Evolutionary conservation across 495 filamentous ascomycete genomes (phyloP).

Genomic region (Apiosordaria backusii): DNA sequence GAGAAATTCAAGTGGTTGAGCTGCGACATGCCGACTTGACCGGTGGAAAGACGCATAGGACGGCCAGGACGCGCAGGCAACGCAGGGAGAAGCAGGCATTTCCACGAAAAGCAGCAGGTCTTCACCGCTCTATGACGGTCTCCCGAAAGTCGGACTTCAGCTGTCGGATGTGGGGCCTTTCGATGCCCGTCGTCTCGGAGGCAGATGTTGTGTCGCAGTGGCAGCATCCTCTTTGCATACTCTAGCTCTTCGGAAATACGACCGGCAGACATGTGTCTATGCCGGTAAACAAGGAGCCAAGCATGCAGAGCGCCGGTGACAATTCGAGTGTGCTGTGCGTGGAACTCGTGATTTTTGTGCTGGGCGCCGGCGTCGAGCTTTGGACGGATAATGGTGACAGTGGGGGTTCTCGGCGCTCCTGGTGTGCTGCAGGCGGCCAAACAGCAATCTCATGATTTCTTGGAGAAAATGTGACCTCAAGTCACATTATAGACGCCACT

Average conservation of each 20-base stretch:
- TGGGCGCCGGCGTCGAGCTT: not conserved
- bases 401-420: not conserved
- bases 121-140: not conserved
- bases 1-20: conserved; percentile 19
- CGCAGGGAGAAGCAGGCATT: not conserved
- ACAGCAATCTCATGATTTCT: not conserved
- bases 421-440: not conserved
- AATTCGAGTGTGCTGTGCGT: not conserved
- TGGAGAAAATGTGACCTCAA: not conserved
- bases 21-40: conserved; percentile 21
- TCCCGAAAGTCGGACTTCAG: conserved; percentile 2
- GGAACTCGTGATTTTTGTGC: not conserved
- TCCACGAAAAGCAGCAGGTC: not conserved
- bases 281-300: not conserved
- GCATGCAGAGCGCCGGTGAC: not conserved
- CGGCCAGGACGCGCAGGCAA: not conserved
- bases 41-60: conserved; percentile 17
- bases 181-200: not conserved
- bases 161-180: not conserved
- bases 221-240: conserved; percentile 5
- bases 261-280: not conserved
- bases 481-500: conserved; percentile 6
- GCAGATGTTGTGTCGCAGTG: conserved; percentile 14
- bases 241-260: conserved; percentile 5
- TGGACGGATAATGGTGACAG: not conserved